These are phyloP conservation scores for Hansfordia pulvinata DNA, from an alignment of 2,329 filamentous ascomycete genomes.

Conservation along the genomic window DNA sequence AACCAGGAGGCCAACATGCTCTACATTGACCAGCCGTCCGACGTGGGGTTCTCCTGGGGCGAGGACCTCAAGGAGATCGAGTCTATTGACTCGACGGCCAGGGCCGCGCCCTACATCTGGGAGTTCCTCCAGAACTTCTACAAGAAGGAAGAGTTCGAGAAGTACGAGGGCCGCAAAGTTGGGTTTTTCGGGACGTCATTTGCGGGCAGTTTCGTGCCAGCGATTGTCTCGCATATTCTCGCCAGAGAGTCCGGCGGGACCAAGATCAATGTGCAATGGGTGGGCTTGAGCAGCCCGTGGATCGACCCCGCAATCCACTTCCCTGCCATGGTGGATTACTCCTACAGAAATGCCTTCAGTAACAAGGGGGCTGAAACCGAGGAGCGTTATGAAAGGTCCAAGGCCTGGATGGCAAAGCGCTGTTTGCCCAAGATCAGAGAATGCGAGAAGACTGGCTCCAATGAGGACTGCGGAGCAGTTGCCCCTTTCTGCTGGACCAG, in stretches of 20 bases:
- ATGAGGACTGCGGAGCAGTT: no score
- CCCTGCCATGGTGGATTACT: constrained; percentile 15
- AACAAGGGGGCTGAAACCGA: no score
- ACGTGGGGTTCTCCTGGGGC: constrained; percentile 26
- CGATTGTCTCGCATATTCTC: constrained; percentile 39
- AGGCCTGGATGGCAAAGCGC: no score
- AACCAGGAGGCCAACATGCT: constrained; percentile 29
- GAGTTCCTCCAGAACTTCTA: constrained; percentile 45
- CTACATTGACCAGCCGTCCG: constrained; percentile 23
- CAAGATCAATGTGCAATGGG: constrained; percentile 17
- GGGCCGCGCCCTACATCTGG: constrained; percentile 38
- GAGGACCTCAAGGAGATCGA: no score
- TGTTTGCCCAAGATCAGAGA: no score
- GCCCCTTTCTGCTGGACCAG: no score
- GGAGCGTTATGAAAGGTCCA: no score
- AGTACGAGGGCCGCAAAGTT: no score
- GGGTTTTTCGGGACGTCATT: no score
- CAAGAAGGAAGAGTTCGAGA: no score
- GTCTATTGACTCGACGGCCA: constrained; percentile 28
- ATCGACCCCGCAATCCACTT: constrained; percentile 11
- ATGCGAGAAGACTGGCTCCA: no score
- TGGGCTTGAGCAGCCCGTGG: constrained; percentile 21
- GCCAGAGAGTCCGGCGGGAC: constrained; percentile 38
- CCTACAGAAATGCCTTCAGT: constrained; percentile 18
- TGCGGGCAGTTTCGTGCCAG: constrained; percentile 44